These are phyloP conservation scores for Boletellus emodensis DNA, from an alignment of 768 basidiomycete species.

Conservation along the genomic window DNA sequence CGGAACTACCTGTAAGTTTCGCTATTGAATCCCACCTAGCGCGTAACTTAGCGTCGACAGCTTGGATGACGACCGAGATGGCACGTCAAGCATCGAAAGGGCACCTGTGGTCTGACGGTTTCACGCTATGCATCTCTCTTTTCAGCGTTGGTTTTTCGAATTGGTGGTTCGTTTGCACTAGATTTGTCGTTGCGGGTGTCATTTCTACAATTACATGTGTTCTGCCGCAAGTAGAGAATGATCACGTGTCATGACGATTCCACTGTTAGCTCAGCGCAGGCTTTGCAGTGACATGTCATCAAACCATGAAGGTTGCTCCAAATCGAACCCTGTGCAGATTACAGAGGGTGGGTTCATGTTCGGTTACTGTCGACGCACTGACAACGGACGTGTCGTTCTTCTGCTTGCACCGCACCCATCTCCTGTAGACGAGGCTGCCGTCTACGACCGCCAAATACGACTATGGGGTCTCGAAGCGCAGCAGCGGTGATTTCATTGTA, in stretches of 20 bases:
- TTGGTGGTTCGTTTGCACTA: conserved; percentile 1
- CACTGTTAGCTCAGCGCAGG: background rate
- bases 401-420: background rate
- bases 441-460: conserved; percentile 96
- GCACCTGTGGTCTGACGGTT: conserved; percentile 32
- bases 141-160: background rate
- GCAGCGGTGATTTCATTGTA: conserved; percentile 58
- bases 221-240: background rate
- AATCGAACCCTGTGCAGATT: conserved; percentile 43
- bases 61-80: conserved; percentile 37
- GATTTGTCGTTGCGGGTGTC: background rate
- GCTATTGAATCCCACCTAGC: background rate
- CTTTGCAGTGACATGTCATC: conserved; percentile 13
- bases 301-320: conserved; percentile 29
- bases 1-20: conserved; percentile 74
- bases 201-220: conserved; percentile 3
- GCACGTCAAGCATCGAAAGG: conserved; percentile 51
- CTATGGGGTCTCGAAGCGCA: conserved; percentile 99
- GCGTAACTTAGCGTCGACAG: conserved; percentile 39
- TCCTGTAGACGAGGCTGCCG: conserved; percentile 58
- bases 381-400: conserved; percentile 1
- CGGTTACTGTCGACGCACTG: background rate
- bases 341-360: conserved; percentile 56
- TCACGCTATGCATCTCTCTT: background rate
- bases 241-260: conserved; percentile 15